A percentile compares a stretch with the other conserved stretches of the same genome.
Conservation (phyloP, 192 early-diverging fungal genomes). For the Backusella morwellensis region DNA sequence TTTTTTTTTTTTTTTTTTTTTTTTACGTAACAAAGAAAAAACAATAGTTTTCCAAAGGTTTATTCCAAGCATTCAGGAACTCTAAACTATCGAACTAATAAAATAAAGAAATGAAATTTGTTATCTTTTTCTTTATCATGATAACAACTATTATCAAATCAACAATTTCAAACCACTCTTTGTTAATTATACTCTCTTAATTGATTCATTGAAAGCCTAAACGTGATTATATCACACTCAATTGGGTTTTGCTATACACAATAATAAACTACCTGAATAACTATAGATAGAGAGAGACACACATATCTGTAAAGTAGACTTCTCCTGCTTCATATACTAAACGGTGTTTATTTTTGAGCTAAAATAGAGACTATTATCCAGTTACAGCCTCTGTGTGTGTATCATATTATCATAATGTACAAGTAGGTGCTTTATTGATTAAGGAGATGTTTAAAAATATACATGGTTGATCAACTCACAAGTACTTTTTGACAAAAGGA, state of each 20-base stretch:
- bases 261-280: too few species aligned
- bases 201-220: neutral
- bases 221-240: too few species aligned
- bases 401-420: neutral
- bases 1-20: neutral
- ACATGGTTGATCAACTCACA: neutral
- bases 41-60: neutral
- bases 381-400: too few species aligned
- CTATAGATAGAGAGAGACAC: too few species aligned
- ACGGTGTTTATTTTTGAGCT: neutral
- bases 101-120: neutral
- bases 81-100: neutral
- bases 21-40: neutral
- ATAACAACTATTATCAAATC: neutral
- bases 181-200: neutral
- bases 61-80: neutral
- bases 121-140: neutral
- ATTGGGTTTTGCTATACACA: too few species aligned
- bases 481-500: neutral
- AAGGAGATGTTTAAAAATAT: neutral
- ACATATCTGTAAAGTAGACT: neutral
- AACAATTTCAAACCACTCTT: neutral
- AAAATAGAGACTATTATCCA: neutral
- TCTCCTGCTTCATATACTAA: neutral
- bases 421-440: conserved; percentile 3